Evolutionary conservation across 345 rosid genomes (phyloP).

Genomic region (Acer yangbiense): DNA sequence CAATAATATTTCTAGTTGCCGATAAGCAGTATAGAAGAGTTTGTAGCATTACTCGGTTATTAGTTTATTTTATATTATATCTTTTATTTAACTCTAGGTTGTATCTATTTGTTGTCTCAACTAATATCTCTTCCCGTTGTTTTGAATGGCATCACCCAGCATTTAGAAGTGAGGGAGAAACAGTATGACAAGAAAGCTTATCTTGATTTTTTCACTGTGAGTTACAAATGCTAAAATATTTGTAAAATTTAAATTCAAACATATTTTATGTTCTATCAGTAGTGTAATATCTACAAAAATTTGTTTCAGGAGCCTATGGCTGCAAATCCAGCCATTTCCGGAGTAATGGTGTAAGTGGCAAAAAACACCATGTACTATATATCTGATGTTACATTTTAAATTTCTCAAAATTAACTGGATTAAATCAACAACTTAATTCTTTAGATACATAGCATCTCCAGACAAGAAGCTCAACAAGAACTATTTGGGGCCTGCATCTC

Average conservation of each 20-base stretch:
- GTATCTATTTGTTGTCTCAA: neutral
- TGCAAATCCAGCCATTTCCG: conserved; percentile 65
- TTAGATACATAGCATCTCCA: conserved; percentile 78
- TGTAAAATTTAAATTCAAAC: conserved; percentile 1
- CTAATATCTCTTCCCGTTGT: conserved; percentile 9
- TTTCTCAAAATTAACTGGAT: conserved; percentile 3
- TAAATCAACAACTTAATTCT: conserved; percentile 9
- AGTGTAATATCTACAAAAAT: conserved; percentile 18
- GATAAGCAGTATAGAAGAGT: neutral
- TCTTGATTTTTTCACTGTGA: conserved; percentile 80
- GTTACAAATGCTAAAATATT: conserved; percentile 19
- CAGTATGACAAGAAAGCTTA: conserved; percentile 86
- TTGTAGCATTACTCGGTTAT: neutral
- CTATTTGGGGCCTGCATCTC: conserved; percentile 81
- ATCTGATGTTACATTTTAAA: neutral
- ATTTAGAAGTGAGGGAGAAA: conserved; percentile 88
- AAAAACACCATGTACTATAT: neutral
- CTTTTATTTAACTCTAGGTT: neutral
- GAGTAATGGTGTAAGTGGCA: conserved; percentile 81
- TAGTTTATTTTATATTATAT: neutral
- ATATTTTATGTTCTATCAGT: conserved; percentile 4
- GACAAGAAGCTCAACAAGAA: conserved; percentile 72
- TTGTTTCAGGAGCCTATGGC: conserved; percentile 61
- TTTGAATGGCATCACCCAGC: conserved; percentile 34
- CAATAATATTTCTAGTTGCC: neutral